Conservation (phyloP, 106 monocot species). For the Platanthera guangdongensis region DNA sequence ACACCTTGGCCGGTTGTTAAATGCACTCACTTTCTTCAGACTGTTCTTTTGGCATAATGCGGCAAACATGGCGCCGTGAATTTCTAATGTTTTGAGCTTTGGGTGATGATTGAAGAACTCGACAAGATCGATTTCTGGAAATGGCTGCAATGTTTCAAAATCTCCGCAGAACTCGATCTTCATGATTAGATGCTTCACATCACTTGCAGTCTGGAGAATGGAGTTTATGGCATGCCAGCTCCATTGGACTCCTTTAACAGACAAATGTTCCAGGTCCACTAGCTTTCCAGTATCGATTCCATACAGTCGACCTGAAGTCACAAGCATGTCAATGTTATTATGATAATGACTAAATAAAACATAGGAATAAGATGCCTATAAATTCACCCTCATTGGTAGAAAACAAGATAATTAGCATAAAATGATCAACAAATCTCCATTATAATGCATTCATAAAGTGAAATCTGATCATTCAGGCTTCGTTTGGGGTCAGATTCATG, state of each 20-base stretch:
- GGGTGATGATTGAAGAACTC: constrained; percentile 83
- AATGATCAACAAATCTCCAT: background rate
- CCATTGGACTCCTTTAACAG: constrained; percentile 85
- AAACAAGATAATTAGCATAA: background rate
- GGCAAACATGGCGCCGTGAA: constrained; percentile 96
- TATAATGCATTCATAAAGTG: background rate
- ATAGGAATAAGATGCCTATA: too few species aligned
- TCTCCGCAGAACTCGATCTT: constrained; percentile 93
- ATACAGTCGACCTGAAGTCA: constrained; percentile 48
- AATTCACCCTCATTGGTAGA: background rate
- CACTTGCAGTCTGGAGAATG: constrained; percentile 49
- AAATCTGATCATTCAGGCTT: background rate
- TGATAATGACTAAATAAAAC: background rate
- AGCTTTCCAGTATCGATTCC: constrained; percentile 70
- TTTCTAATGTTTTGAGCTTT: constrained; percentile 69
- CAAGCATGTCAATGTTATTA: background rate
- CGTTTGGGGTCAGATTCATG: too few species aligned
- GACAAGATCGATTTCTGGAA: constrained; percentile 72
- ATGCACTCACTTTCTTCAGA: constrained; percentile 49
- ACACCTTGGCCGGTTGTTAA: background rate
- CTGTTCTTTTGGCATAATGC: constrained; percentile 84
- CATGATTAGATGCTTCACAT: constrained; percentile 77
- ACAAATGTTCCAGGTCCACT: constrained; percentile 43
- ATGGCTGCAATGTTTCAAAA: constrained; percentile 55
- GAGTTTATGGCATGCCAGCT: constrained; percentile 70